These are phyloP conservation scores for Teunomyces lycoperdinae DNA, from an alignment of 805 yeast species.

Conservation along the genomic window DNA sequence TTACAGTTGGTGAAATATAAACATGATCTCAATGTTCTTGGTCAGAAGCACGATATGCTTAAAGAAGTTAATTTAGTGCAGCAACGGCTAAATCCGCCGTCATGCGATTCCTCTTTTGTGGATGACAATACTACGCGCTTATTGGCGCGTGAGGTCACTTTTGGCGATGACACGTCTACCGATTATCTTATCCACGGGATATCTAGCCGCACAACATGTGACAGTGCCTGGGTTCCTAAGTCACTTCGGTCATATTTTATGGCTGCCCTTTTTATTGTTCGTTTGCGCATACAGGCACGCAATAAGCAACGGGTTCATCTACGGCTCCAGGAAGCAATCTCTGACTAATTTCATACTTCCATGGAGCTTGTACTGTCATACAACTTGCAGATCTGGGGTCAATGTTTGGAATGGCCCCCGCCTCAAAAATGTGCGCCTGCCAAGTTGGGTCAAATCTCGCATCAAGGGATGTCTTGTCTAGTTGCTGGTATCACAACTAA, in stretches of 20 bases:
- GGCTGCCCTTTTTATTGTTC: conserved; percentile 12
- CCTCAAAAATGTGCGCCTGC: not conserved
- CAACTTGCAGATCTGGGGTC: not conserved
- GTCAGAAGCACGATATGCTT: conserved; percentile 6
- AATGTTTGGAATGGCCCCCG: not conserved
- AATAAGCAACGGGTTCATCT: not conserved
- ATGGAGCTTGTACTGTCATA: not conserved
- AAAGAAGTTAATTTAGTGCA: conserved; percentile 2
- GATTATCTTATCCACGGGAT: conserved; percentile 4
- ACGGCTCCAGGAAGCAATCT: not conserved
- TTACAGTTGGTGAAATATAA: conserved; percentile 6
- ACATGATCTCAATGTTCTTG: conserved; percentile 7
- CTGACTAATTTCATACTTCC: not conserved
- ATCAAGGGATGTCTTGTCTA: not conserved
- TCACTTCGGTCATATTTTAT: conserved; percentile 12
- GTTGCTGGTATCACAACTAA: not conserved
- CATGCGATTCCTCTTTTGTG: not conserved
- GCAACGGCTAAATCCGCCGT: not conserved
- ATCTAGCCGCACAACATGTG: not conserved
- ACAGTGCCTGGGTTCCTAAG: not conserved
- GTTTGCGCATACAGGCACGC: conserved; percentile 8
- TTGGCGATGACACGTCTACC: conserved; percentile 3
- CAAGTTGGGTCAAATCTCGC: not conserved
- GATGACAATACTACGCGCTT: not conserved
- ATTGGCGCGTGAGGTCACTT: not conserved